Evolutionary conservation across 768 basidiomycete genomes (phyloP), one percentile per base, ranked within the genome.

Genomic region (Pisolithus orientalis): DNA sequence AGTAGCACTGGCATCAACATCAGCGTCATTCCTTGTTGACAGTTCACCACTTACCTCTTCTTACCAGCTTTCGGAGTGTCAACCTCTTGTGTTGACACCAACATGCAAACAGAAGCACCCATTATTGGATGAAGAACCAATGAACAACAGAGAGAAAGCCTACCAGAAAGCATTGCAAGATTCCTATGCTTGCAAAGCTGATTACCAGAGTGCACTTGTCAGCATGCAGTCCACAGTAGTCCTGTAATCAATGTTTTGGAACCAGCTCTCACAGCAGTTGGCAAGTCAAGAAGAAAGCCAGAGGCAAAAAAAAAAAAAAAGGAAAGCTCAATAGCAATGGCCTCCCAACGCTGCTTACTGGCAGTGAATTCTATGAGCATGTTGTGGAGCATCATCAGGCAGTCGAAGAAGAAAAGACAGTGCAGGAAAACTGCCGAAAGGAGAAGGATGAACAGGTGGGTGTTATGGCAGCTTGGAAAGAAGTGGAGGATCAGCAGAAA

Each of bases 151-250:
- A 17, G 53, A 53, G 27, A 10, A 21, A 5, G 37, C 29, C 11
- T 25, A 46, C 34, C 51, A 51, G 38, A 28, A 17, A 10, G 50
- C 50, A 29, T 21, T 56, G 5, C 44, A 44, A 11, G 46, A 55
- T 29, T 37, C 52, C 3, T 17, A 55, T 7, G 38, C 5, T 16
- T 10, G 13, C 2, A 42, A 56, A 37, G 21, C 28, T 25, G 5
- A 29, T 6, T 45, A 29, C 11, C n/a, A 52, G 28, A 42, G 39
- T 2, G 39, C 49, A 21, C 44, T 61, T 9, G 24, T 57, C 34
- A n/a, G 24, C 16, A 52, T 59, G 60, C 58, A 61, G 47, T 49
- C 56, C 2, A 45, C 39, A 25, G 47, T 49, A 6, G 58, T 61
- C 7, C 34, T 59, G n/a, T 53, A 59, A 11, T 51, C 48, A 17